phyloP scores from a whole-genome alignment of 768 basidiomycete species.

The Leccinum longicurvipes region DNA sequence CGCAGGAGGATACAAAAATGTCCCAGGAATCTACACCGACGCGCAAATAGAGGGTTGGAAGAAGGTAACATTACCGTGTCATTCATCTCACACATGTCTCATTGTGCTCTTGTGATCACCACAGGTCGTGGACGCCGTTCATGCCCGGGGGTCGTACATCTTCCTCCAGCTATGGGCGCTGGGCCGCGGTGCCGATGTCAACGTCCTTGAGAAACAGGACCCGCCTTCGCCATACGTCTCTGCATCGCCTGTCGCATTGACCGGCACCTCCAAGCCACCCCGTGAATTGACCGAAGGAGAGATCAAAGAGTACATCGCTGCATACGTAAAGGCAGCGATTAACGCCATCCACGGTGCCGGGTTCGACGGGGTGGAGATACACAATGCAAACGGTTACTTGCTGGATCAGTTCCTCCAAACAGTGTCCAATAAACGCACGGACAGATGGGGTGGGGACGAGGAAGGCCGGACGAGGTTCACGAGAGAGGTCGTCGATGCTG shows the following conservation, averaged over 20 bases:
- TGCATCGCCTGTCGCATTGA: conserved; percentile 30
- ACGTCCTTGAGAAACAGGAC: conserved; percentile 26
- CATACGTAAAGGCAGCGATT: conserved; percentile 30
- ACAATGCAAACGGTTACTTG: conserved; percentile 39
- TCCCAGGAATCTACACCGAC: conserved; percentile 15
- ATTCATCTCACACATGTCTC: background rate
- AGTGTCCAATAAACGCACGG: background rate
- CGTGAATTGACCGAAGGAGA: conserved; percentile 25
- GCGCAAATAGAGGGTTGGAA: conserved; percentile 56
- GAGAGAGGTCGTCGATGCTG: conserved; percentile 50
- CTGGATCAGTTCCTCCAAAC: background rate
- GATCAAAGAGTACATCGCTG: conserved; percentile 25
- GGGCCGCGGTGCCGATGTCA: conserved; percentile 44
- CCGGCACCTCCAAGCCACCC: conserved; percentile 10
- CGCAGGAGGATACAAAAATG: background rate
- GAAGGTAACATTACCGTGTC: conserved; percentile 21
- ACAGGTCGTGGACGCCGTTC: conserved; percentile 55
- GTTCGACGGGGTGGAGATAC: conserved; percentile 46
- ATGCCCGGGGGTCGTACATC: conserved; percentile 40
- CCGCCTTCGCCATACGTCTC: conserved; percentile 34
- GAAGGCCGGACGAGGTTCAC: conserved; percentile 57
- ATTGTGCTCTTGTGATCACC: background rate
- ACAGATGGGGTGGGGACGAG: conserved; percentile 20
- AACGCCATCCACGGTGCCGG: conserved; percentile 30
- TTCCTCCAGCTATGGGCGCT: conserved; percentile 41